Evolutionary conservation across 768 basidiomycete species (phyloP), one percentile per base, ranked within the genome.

Genomic region (Paxillus involutus): DNA sequence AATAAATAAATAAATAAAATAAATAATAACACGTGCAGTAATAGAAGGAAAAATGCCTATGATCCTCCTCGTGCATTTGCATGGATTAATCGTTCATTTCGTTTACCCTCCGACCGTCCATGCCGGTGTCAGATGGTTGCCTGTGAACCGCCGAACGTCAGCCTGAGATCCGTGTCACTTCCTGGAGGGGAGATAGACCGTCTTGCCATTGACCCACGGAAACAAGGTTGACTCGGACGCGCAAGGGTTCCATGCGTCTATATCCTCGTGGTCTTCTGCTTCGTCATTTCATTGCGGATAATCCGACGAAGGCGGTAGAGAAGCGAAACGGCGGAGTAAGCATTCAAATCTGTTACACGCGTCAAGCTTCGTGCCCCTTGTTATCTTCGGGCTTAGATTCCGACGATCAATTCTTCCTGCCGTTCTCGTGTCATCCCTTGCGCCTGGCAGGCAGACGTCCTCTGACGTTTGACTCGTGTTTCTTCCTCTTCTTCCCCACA

Each of bases 91-190:
- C 26, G 6, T 26, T 26, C 26, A 26, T 26, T 6, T 26, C 26
- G 26, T 26, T 19, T 36, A 35, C 41, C 44, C 36, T 11, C 21
- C 35, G 12, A 36, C 30, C 40, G 41, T 40, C 26, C 12, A 52
- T 39, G 21, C 37, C n/a, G 49, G 36, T 16, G 29, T 13, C n/a
- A n/a, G 14, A 14, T n/a, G 14, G 39, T n/a, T 32, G 14, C 32
- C 32, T 21, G 26, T 30, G 11, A 24, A 69, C 62, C 30, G 51
- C 61, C 65, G 63, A 58, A 19, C 2, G 62, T 57, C 64, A 65
- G 26, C 4, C 6, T 26, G 26, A 26, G 49, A 49, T 29, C 8
- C 37, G 36, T 13, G 2, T 37, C 24, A 21, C 35, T 24, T 40
- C 48, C 14, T 24, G 13, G 19, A 19, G n/a, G 39, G 39, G 17